Conservation (phyloP, 2,329 filamentous ascomycete species). For the Pyrenochaeta sp. region DNA sequence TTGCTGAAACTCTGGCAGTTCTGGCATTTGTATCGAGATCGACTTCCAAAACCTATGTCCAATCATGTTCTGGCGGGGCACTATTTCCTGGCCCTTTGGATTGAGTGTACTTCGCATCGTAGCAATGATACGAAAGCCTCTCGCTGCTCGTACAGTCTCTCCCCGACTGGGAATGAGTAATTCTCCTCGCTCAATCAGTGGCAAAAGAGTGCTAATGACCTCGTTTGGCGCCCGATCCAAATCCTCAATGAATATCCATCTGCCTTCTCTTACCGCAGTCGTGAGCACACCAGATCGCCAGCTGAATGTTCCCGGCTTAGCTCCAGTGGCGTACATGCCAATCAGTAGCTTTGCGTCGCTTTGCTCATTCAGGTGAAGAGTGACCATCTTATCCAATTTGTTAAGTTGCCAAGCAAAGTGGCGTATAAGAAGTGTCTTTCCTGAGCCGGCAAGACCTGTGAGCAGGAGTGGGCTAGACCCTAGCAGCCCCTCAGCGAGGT, state of each 20-base stretch:
- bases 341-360: conserved; percentile 97
- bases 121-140: conserved; percentile 89
- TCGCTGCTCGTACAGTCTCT: conserved; percentile 82
- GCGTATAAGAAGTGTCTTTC: conserved; percentile 87
- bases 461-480: conserved; percentile 77
- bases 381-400: conserved; percentile 84
- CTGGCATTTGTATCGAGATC: conserved; percentile 73
- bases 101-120: conserved; percentile 79
- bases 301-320: conserved; percentile 85
- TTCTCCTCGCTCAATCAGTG: conserved; percentile 91
- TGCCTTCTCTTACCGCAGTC: conserved; percentile 89
- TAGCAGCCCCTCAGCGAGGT: conserved; percentile 73
- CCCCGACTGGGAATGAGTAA: conserved; percentile 88
- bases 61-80: conserved; percentile 74
- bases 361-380: conserved; percentile 95
- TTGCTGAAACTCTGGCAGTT: conserved; percentile 73
- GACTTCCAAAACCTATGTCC: conserved; percentile 87
- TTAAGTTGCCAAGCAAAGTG: conserved; percentile 83
- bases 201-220: conserved; percentile 90
- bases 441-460: conserved; percentile 82
- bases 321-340: conserved; percentile 90
- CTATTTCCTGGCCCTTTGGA: conserved; percentile 73
- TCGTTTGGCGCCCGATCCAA: conserved; percentile 94
- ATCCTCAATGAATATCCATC: conserved; percentile 98
- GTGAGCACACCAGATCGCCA: conserved; percentile 95